phyloP scores from a whole-genome alignment of 2,329 filamentous ascomycete species.

The Teratosphaeria epicoccoides region DNA sequence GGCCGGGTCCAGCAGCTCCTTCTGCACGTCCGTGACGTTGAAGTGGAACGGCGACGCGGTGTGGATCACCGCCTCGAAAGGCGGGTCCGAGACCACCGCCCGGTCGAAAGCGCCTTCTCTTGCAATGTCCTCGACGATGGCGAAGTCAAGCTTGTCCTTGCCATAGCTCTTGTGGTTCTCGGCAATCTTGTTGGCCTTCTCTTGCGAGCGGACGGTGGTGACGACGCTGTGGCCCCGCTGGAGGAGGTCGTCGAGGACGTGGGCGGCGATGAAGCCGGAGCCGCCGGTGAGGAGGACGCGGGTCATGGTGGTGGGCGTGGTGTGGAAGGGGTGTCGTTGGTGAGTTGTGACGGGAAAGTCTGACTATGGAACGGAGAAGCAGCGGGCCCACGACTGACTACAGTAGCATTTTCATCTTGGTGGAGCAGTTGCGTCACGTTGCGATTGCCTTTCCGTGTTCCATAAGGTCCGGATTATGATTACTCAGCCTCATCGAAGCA shows the following conservation, averaged over 20 bases:
- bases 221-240: conserved; percentile 48
- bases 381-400: no score
- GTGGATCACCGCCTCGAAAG: conserved; percentile 64
- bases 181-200: conserved; percentile 52
- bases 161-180: conserved; percentile 40
- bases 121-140: conserved; percentile 63
- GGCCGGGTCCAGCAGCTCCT: conserved; percentile 50
- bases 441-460: no score
- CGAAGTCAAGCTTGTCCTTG: conserved; percentile 50
- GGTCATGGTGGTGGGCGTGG: conserved; percentile 10
- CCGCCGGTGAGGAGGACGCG: conserved; percentile 37
- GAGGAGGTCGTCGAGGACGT: conserved; percentile 50
- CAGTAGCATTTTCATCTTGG: no score
- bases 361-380: not conserved
- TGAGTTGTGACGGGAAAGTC: not conserved
- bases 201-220: conserved; percentile 51
- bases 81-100: conserved; percentile 49
- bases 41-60: conserved; percentile 66
- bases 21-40: conserved; percentile 61
- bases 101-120: conserved; percentile 55
- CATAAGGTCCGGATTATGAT: no score
- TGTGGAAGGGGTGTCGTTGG: not conserved
- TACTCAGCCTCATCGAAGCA: no score
- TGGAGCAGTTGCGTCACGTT: no score
- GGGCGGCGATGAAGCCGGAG: conserved; percentile 55